Evolutionary conservation across 2,329 filamentous ascomycete genomes (phyloP).

Genomic region (Fonsecaea multimorphosa): DNA sequence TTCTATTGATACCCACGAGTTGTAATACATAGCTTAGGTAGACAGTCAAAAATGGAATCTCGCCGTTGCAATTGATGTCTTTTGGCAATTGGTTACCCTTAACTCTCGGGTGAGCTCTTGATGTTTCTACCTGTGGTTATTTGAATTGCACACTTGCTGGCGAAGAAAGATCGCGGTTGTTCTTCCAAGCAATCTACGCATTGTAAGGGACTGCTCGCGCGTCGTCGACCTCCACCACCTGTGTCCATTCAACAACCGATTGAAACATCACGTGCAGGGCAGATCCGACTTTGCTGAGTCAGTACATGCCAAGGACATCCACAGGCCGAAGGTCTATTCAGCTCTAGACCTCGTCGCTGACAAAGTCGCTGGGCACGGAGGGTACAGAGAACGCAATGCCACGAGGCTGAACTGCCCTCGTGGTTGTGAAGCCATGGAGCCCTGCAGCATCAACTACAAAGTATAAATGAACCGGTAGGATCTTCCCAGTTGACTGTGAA

Average conservation of each 20-base stretch:
- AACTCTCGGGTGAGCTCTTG: too few species aligned
- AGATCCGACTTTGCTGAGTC: slow-evolving; percentile 5
- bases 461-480: background rate
- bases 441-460: background rate
- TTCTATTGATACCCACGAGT: background rate
- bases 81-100: background rate
- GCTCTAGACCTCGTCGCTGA: slow-evolving; percentile 15
- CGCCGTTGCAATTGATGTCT: background rate
- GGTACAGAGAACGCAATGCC: background rate
- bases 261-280: background rate
- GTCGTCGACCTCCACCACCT: background rate
- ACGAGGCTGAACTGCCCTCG: background rate
- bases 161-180: background rate
- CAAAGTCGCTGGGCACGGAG: slow-evolving; percentile 11
- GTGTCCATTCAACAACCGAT: background rate
- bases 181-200: background rate
- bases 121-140: too few species aligned
- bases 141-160: too few species aligned
- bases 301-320: background rate
- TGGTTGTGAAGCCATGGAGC: background rate
- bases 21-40: background rate
- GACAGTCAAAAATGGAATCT: background rate
- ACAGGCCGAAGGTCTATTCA: background rate
- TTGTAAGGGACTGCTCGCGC: background rate
- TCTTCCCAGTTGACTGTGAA: background rate